Conservation (phyloP, 1,139 yeast species). For the Citeromyces hawaiiensis region DNA sequence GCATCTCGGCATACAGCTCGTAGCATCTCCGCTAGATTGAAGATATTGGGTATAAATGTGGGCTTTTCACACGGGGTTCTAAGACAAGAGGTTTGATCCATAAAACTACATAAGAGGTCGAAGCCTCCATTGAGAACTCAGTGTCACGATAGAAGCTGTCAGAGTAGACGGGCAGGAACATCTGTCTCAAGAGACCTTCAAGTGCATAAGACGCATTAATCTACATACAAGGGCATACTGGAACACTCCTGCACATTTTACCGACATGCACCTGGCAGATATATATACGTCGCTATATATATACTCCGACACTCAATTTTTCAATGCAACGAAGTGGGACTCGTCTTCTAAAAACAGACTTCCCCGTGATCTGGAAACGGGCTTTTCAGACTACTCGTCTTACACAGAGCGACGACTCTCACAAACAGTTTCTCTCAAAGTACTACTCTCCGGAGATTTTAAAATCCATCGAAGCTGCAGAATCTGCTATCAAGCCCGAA, state of each 20-base stretch:
- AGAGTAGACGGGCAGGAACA: no score
- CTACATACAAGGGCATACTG: not conserved
- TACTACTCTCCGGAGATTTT: slow-evolving; percentile 69
- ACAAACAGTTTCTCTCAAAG: slow-evolving; percentile 47
- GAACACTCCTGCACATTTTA: not conserved
- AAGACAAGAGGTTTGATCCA: no score
- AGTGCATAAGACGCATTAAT: not conserved
- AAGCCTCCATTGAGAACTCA: no score
- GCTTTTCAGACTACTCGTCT: not conserved
- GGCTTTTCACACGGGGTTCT: no score
- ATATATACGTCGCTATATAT: not conserved
- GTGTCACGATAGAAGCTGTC: no score
- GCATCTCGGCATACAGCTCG: no score
- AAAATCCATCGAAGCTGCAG: slow-evolving; percentile 72
- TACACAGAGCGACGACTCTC: slow-evolving; percentile 13
- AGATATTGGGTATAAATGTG: no score
- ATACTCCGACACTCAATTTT: not conserved
- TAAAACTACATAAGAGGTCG: no score
- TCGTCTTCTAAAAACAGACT: not conserved
- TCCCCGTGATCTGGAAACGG: not conserved
- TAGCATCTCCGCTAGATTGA: no score
- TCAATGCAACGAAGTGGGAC: not conserved
- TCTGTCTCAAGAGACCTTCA: no score
- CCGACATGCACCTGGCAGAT: not conserved
- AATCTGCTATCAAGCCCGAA: slow-evolving; percentile 55